Evolutionary conservation across 176 grass and related monocot species (phyloP).

Genomic region (Secale cereale): DNA sequence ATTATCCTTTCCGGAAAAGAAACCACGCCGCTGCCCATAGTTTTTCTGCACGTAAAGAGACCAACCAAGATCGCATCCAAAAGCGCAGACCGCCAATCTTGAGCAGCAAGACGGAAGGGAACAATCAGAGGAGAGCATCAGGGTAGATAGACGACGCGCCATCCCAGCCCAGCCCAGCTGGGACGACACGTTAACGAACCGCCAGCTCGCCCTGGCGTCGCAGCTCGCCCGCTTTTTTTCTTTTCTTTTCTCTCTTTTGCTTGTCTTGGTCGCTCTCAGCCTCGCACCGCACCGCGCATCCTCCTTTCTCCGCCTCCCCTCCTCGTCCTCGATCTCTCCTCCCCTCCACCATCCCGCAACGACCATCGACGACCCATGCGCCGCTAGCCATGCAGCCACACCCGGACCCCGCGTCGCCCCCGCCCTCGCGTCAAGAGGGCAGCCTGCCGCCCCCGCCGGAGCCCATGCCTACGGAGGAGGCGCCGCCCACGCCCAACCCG

Average conservation of each 20-base stretch:
- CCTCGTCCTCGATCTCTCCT: constrained; percentile 19
- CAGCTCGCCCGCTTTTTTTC: neutral
- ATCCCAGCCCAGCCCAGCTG: neutral
- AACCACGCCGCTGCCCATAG: neutral
- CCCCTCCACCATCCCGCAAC: neutral
- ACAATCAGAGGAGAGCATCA: neutral
- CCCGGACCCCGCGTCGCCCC: constrained; percentile 19
- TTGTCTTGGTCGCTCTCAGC: constrained; percentile 18
- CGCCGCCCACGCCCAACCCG: neutral
- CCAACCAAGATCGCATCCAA: neutral
- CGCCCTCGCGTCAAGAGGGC: neutral
- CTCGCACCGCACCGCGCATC: neutral
- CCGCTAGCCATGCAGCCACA: constrained; percentile 37
- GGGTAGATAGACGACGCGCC: too few species aligned
- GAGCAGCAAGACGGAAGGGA: neutral
- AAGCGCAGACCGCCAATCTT: neutral
- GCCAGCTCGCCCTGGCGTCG: neutral
- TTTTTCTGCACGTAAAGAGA: neutral
- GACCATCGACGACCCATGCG: constrained; percentile 33
- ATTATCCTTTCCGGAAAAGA: neutral
- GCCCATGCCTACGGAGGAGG: neutral
- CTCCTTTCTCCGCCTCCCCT: neutral
- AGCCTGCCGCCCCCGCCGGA: neutral
- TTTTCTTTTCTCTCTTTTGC: neutral
- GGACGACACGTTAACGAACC: neutral